Percentiles rank a stretch among this genome's conserved stretches.
Evolutionary conservation across 805 yeast genomes (phyloP).

Genomic region (Starmerella bombi): DNA sequence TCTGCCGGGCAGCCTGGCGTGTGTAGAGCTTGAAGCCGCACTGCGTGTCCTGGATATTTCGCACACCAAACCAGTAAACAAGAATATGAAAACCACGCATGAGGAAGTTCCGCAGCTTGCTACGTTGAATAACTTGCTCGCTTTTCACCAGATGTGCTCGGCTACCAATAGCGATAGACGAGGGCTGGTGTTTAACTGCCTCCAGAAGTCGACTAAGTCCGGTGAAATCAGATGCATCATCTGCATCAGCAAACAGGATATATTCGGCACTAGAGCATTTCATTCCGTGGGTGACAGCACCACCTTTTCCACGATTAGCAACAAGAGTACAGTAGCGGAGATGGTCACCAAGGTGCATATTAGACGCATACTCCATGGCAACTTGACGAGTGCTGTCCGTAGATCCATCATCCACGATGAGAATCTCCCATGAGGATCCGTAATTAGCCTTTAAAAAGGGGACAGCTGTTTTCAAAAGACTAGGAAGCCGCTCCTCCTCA

Average conservation of each 20-base stretch:
- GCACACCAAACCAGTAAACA: slow-evolving; percentile 78
- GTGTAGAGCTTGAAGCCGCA: slow-evolving; percentile 94
- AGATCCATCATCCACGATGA: slow-evolving; percentile 89
- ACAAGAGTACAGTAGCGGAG: slow-evolving; percentile 58
- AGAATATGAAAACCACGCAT: slow-evolving; percentile 87
- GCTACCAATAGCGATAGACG: slow-evolving; percentile 71
- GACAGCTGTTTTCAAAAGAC: slow-evolving; percentile 31
- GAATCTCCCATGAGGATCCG: slow-evolving; percentile 47
- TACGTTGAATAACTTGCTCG: slow-evolving; percentile 91
- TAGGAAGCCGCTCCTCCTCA: slow-evolving; percentile 58
- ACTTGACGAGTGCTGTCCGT: slow-evolving; percentile 61
- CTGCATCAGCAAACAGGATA: slow-evolving; percentile 89
- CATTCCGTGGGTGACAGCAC: slow-evolving; percentile 92
- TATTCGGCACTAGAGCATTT: slow-evolving; percentile 58
- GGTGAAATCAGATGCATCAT: slow-evolving; percentile 78
- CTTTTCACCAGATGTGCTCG: slow-evolving; percentile 94
- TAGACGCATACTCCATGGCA: slow-evolving; percentile 47
- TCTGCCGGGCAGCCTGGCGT: slow-evolving; percentile 43
- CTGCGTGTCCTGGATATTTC: slow-evolving; percentile 82
- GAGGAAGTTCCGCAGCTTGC: slow-evolving; percentile 72
- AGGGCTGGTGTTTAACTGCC: slow-evolving; percentile 25
- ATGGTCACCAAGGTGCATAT: slow-evolving; percentile 43
- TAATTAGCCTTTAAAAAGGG: slow-evolving; percentile 35
- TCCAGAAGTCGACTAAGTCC: slow-evolving; percentile 45
- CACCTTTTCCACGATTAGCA: slow-evolving; percentile 84